Conservation (phyloP, 2,329 filamentous ascomycete species). For the Cladosporium sp. region DNA sequence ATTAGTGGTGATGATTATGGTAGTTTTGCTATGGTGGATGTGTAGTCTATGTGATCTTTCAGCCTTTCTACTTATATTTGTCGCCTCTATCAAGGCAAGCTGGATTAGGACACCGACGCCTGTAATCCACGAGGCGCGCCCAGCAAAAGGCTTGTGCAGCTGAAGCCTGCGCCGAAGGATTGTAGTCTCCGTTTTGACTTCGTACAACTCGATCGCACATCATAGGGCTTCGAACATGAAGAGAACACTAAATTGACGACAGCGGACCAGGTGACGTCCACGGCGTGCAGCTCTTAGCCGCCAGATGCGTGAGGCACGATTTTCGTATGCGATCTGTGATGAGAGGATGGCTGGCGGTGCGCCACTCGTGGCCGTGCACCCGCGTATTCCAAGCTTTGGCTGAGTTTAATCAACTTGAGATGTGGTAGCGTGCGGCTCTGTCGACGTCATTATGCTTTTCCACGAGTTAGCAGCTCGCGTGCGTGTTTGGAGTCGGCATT, state of each 20-base stretch:
- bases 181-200: background rate
- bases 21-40: background rate
- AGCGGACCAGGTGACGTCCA: background rate
- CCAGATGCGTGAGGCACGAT: background rate
- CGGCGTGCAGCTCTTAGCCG: background rate
- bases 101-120: background rate
- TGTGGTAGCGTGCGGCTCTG: no score
- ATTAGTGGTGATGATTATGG: background rate
- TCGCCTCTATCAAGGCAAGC: no score
- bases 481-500: background rate
- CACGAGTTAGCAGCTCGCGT: background rate
- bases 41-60: background rate
- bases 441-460: conserved; percentile 1
- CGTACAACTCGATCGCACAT: background rate
- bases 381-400: background rate
- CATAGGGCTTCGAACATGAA: background rate
- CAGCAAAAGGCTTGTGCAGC: background rate
- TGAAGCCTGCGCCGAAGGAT: background rate
- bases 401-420: conserved; percentile 4
- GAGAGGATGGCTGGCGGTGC: background rate
- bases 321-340: background rate
- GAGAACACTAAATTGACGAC: no score
- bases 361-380: background rate
- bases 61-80: no score
- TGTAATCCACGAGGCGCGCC: background rate